Percentiles rank a stretch among this genome's conserved stretches.
Evolutionary conservation across 1,284 basidiomycete species (phyloP).

Genomic region (Malassezia furfur): DNA sequence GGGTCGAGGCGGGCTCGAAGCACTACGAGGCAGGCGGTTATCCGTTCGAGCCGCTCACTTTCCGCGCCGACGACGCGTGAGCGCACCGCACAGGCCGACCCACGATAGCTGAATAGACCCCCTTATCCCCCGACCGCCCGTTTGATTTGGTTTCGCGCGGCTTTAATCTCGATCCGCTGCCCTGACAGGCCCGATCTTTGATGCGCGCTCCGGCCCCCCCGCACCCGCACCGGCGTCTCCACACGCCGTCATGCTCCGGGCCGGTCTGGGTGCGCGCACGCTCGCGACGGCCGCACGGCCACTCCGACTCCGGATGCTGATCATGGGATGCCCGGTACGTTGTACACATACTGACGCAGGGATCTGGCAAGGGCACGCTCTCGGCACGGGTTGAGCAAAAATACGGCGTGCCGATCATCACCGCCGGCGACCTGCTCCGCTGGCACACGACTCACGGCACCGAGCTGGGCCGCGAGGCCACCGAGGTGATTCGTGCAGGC

Average conservation of each 20-base stretch:
- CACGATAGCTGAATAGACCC: too few species aligned
- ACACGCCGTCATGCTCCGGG: neutral
- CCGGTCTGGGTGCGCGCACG: too few species aligned
- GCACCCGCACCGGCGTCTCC: neutral
- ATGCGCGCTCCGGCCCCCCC: too few species aligned
- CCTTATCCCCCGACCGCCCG: too few species aligned
- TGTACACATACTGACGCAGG: slow-evolving; percentile 8
- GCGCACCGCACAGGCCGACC: neutral
- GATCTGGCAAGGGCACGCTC: slow-evolving; percentile 45
- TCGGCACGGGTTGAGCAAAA: slow-evolving; percentile 29
- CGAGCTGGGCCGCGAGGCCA: slow-evolving; percentile 28
- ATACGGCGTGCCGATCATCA: slow-evolving; percentile 24
- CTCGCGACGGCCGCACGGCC: too few species aligned
- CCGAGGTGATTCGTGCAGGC: slow-evolving; percentile 33
- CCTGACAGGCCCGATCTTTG: too few species aligned
- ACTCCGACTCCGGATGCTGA: slow-evolving; percentile 36
- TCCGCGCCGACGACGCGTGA: slow-evolving; percentile 3
- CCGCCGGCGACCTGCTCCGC: slow-evolving; percentile 40
- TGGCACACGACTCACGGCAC: slow-evolving; percentile 32
- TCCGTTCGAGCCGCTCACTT: slow-evolving; percentile 45
- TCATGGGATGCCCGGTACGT: slow-evolving; percentile 36
- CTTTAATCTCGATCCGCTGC: neutral
- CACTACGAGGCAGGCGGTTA: slow-evolving; percentile 84
- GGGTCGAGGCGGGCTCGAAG: slow-evolving; percentile 96
- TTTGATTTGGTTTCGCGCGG: too few species aligned